phyloP scores from a whole-genome alignment of 805 yeast species.

The Saccharomyces mikatae region DNA sequence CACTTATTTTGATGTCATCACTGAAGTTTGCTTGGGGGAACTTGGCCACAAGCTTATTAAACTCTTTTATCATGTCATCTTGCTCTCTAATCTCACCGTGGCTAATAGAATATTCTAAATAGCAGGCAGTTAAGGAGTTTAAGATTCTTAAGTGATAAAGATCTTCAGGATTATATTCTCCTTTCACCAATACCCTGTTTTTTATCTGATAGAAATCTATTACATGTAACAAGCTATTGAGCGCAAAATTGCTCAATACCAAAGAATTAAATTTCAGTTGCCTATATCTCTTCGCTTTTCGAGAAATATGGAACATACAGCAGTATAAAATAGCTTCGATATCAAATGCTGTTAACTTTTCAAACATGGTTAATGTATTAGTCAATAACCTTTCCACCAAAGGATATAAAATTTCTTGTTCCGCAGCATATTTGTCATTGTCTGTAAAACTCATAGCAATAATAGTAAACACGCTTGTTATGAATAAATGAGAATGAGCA shows the following conservation, averaged over 20 bases:
- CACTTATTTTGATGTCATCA: constrained; percentile 47
- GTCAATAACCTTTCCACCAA: constrained; percentile 45
- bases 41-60: constrained; percentile 38
- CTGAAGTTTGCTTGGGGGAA: constrained; percentile 46
- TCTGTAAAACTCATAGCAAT: constrained; percentile 52
- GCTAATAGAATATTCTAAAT: constrained; percentile 44
- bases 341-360: constrained; percentile 50
- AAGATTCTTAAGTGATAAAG: constrained; percentile 47
- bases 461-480: constrained; percentile 45
- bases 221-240: constrained; percentile 41
- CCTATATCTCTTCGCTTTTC: constrained; percentile 38
- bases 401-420: constrained; percentile 40
- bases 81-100: constrained; percentile 32
- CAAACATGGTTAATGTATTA: constrained; percentile 40
- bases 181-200: constrained; percentile 28
- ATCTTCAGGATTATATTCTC: constrained; percentile 32
- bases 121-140: constrained; percentile 45
- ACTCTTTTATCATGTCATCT: constrained; percentile 26
- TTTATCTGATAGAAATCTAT: constrained; percentile 38
- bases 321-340: constrained; percentile 52
- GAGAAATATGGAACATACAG: constrained; percentile 45
- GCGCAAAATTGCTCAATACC: constrained; percentile 44
- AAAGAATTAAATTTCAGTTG: constrained; percentile 48
- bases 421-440: constrained; percentile 39
- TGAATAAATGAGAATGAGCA: constrained; percentile 45